Conservation (phyloP, 2,329 filamentous ascomycete species). For the Talaromyces rugulosus region DNA sequence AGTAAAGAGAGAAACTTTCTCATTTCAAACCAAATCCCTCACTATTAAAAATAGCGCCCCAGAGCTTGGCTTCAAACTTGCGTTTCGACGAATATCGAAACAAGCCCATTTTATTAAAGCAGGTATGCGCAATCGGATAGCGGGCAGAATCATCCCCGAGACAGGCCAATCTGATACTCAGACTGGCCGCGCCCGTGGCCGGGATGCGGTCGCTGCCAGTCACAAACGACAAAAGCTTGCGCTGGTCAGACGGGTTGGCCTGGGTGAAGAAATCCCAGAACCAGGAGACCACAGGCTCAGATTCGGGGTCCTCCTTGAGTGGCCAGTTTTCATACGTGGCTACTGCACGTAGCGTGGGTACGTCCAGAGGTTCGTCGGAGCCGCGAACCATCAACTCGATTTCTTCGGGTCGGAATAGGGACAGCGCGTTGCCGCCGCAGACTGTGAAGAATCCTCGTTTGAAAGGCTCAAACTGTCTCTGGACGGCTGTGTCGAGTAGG, state of each 20-base stretch:
- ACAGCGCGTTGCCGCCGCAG: conserved; percentile 81
- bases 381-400: conserved; percentile 84
- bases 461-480: conserved; percentile 86
- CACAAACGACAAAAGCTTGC: conserved; percentile 77
- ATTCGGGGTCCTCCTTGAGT: conserved; percentile 30
- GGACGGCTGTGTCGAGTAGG: conserved; percentile 71
- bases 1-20: conserved; percentile 17
- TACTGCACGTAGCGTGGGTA: conserved; percentile 68
- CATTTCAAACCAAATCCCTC: conserved; percentile 88
- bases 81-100: conserved; percentile 66
- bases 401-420: conserved; percentile 83
- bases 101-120: conserved; percentile 80
- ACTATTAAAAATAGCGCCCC: conserved; percentile 83
- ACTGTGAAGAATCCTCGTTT: conserved; percentile 91
- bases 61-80: conserved; percentile 67
- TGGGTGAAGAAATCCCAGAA: conserved; percentile 80
- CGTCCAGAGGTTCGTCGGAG: conserved; percentile 77
- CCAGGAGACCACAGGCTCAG: conserved; percentile 71
- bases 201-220: conserved; percentile 89
- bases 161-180: conserved; percentile 72
- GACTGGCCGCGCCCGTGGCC: conserved; percentile 75
- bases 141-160: conserved; percentile 69
- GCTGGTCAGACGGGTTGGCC: conserved; percentile 64
- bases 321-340: conserved; percentile 79
- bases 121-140: conserved; percentile 83